These are phyloP conservation scores for Agapanthus africanus DNA, from an alignment of 106 monocot genomes.

Conservation along the genomic window DNA sequence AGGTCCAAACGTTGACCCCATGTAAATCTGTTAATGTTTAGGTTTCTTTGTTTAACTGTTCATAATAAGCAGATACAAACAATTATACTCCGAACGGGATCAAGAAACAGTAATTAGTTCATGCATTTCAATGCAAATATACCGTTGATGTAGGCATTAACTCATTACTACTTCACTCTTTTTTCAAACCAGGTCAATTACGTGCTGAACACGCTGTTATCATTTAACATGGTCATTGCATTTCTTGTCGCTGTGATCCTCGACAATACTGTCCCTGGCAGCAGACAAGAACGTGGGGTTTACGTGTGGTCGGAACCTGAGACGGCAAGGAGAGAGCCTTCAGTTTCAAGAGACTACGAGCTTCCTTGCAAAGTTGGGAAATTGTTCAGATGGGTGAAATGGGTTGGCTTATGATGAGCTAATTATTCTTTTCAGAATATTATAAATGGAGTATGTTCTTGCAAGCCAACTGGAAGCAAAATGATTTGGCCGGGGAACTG, in stretches of 20 bases:
- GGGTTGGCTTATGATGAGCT: conserved; percentile 78
- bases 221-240: too few species aligned
- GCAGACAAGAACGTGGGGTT: conserved; percentile 70
- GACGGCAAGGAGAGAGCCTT: conserved; percentile 48
- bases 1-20: too few species aligned
- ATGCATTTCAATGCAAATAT: too few species aligned
- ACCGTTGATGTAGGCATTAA: too few species aligned
- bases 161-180: too few species aligned
- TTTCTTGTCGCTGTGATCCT: conserved; percentile 63
- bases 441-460: background rate
- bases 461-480: background rate
- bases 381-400: conserved; percentile 81
- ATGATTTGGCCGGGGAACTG: background rate
- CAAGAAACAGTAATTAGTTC: too few species aligned
- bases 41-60: too few species aligned
- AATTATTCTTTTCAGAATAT: background rate
- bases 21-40: too few species aligned
- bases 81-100: too few species aligned
- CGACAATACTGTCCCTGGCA: conserved; percentile 92
- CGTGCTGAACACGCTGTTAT: too few species aligned
- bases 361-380: conserved; percentile 63
- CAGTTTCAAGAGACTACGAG: conserved; percentile 55
- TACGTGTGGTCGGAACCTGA: conserved; percentile 86
- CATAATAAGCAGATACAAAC: too few species aligned
- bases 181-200: too few species aligned